Base-by-base conservation (phyloP, 768 basidiomycete species). In the Suillus spraguei region DNA sequence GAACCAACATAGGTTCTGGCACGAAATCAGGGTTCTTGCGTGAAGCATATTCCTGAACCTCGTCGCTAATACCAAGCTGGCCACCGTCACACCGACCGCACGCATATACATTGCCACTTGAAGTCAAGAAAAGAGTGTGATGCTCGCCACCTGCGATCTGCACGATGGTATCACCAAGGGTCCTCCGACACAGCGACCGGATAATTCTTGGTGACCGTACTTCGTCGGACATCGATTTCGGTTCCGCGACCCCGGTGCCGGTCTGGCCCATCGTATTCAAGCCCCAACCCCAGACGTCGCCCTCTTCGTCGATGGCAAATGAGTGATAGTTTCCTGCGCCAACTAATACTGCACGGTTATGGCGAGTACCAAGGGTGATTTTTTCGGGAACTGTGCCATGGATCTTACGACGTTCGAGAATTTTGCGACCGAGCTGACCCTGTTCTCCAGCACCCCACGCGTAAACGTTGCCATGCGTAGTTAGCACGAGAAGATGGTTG, bases 271-370 rank as follows among this genome's bases (percentile, higher is more conserved):
- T 91, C 76, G 81, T 92, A 75, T 99, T 97, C 64, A 95, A 80
- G n/a, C 97, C 97, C 97, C 97, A 98, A 14, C 87, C 94, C 88
- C 90, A 98, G 10, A 97, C 91, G 56, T 83, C 85, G 35, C 94
- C 95, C 7, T 81, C 78, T 60, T 90, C 85, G 72, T 95, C 90
- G 62, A 98, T 87, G 3, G 95, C 96, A 70, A 97, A 98, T 0
- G 94, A 96, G 70, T 93, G 91, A 76, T 88, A 92, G 59, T 83
- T 83, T 8, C 97, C 96, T 0, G 94, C 85, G 5, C 94, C 94
- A 65, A 98, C 79, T 47, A 77, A 78, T 14, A 89, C 87, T 52
- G 87, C 86, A 63, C 87, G 84, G 62, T 88, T 85, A 33, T 79
- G 73, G n/a, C 89, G 85, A 32, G 73, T 77, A 22, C 89, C 88